These are phyloP conservation scores for Russula dissimulans DNA, from an alignment of 768 basidiomycete genomes.

Conservation along the genomic window DNA sequence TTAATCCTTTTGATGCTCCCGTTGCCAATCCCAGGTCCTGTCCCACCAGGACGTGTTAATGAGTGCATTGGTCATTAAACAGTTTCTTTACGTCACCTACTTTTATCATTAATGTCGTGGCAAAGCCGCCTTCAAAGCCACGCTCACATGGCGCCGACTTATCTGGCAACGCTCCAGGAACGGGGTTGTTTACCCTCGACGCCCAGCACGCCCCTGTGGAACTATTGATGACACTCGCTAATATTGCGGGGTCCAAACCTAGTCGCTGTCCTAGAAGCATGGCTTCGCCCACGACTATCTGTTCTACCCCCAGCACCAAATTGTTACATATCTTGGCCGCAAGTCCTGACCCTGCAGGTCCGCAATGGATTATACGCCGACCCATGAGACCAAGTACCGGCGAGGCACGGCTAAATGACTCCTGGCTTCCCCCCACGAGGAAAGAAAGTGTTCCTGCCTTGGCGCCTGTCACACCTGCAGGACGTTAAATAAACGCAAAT, in stretches of 20 bases:
- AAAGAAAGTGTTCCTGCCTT: conserved; percentile 84
- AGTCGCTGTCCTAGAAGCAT: conserved; percentile 80
- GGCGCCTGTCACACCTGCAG: conserved; percentile 72
- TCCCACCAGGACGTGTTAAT: conserved; percentile 8
- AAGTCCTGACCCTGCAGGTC: conserved; percentile 69
- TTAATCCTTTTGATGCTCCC: conserved; percentile 43
- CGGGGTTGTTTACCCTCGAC: conserved; percentile 81
- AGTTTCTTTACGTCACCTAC: conserved; percentile 27
- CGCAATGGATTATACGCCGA: conserved; percentile 73
- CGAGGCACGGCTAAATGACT: conserved; percentile 46
- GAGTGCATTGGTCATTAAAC: not conserved
- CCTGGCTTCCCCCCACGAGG: conserved; percentile 73
- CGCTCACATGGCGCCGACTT: conserved; percentile 77
- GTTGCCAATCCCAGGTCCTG: conserved; percentile 83
- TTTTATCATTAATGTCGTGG: conserved; percentile 77
- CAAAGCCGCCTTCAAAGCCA: conserved; percentile 80
- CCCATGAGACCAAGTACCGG: conserved; percentile 71
- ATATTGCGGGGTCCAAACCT: conserved; percentile 66
- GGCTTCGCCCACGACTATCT: conserved; percentile 79
- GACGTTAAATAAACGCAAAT: not conserved
- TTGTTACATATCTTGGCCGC: conserved; percentile 93
- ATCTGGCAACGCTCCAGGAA: conserved; percentile 58
- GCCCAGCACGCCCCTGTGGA: conserved; percentile 82
- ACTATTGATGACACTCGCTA: conserved; percentile 79
- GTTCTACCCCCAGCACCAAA: conserved; percentile 42